Evolutionary conservation across 495 filamentous ascomycete species (phyloP), one percentile per base, ranked within the genome.

Genomic region (Annulohypoxylon moriforme): DNA sequence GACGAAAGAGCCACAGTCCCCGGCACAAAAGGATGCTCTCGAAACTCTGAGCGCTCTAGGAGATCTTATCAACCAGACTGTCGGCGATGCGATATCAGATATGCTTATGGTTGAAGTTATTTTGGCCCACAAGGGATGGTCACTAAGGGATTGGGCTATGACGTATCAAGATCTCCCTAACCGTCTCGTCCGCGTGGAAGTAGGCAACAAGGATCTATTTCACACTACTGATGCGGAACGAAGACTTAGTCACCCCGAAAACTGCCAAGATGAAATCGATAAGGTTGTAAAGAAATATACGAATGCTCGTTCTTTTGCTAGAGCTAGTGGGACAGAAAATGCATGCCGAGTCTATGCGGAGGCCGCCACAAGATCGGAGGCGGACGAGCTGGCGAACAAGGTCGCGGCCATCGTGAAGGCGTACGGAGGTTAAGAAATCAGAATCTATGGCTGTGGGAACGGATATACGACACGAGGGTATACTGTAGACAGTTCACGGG

Each of bases 141-240:
- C 87, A 20, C 90, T 93, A 46, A 88, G 91, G 69, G 94, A 98
- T 77, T 99, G 96, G 96, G 89, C 94, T 64, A 85, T 87, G 59
- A 98, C 94, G 3, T 99, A 99, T 83, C 90, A 87, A n/a, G 96
- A 99, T 77, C 89, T 98, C 1, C 96, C 96, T 42, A 98, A 97
- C 77, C 89, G 94, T n/a, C 90, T 99, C 7, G 91, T 94, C 31
- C 92, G 94, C 24, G 93, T 98, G 66, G 92, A 95, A 77, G 96
- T 98, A 61, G 85, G 83, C 38, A 90, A 98, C 80, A 91, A 96
- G 71, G 91, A 90, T 63, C 86, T 92, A 55, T 99, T 97, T 87
- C 88, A 90, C 79, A 91, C 94, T 4, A 93, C 92, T 2, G 94
- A 98, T 64, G 96, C 96, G 1, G 96, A 99, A 85, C 88, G 96